These are phyloP conservation scores for Exophiala lecanii-corni DNA, from an alignment of 2,329 filamentous ascomycete genomes.

Conservation along the genomic window DNA sequence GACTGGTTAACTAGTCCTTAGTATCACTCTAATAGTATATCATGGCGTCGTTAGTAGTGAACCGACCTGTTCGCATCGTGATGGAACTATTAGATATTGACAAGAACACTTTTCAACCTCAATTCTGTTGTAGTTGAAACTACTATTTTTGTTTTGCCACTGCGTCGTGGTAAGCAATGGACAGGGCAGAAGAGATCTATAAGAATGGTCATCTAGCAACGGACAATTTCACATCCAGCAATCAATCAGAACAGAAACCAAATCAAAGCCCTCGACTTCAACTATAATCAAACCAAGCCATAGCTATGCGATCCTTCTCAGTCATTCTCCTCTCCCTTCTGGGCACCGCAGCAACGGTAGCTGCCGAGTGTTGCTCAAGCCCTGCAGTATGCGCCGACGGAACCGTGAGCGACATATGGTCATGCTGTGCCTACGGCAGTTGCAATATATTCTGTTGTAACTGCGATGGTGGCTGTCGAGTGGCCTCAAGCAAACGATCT, in stretches of 20 bases:
- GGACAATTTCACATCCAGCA: neutral
- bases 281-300: neutral
- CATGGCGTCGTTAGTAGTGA: neutral
- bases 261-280: neutral
- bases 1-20: neutral
- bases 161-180: neutral
- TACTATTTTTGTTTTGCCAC: neutral
- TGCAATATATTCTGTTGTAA: slow-evolving; percentile 9
- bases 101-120: neutral
- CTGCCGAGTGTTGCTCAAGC: slow-evolving; percentile 5
- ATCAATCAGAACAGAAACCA: neutral
- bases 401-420: neutral
- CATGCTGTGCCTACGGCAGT: slow-evolving; percentile 4
- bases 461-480: slow-evolving; percentile 1
- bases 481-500: neutral
- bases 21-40: neutral
- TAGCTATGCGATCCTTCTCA: slow-evolving; percentile 3
- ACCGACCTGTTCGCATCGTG: neutral
- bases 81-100: neutral
- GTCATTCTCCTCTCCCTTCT: slow-evolving; percentile 1
- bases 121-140: neutral
- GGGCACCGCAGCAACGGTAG: slow-evolving; percentile 3
- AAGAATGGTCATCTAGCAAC: neutral
- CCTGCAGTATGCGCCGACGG: neutral
- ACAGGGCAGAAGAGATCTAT: neutral